Base-by-base conservation (phyloP, 371 early-diverging fungal species). In the Apophysomyces ossiformis region DNA sequence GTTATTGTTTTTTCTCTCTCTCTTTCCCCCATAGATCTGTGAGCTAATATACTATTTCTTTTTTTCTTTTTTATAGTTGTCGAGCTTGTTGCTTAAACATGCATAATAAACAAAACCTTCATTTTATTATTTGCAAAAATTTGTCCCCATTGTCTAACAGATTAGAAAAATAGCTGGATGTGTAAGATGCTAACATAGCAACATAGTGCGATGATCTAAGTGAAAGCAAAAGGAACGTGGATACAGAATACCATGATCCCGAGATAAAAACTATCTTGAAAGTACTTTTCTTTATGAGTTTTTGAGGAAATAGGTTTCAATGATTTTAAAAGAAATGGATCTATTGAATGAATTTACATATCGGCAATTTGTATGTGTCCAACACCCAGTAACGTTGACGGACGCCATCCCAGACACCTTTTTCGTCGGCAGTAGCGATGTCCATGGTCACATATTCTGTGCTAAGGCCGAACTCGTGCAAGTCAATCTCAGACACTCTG, bases 381-480 rank as follows among this genome's bases (percentile, higher is more conserved):
- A 93, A 75, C 60, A 89, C 90, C 93, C 93, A 93, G 73, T 93
- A 83, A 90, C 82, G 77, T 89, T 92, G 74, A 46, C 84, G 73
- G 13, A 95, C 87, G 15, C 95, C 96, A 70, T 93, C 87, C 98
- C 98, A 98, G 7, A 90, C 87, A 61, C 84, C 80, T 46, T 83
- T 79, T 65, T 93, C 92, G 47, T 93, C 93, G 61, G 92, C 92
- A 39, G 89, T 87, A 43, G 80, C 75, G 67, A 95, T 86, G 5
- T 85, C 74, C 71, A 95, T 87, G 36, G 86, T 86, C 16, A 87
- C 77, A 65, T 83, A 96, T 70, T 91, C 87, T 0, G 91, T 91
- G 32, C 71, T 69, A 6, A 97, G 70, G 6, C 96, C 96, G 67
- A 95, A 85, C 7, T 91, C 91, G 26, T 70, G 70, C 69, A 96